Percentiles rank a stretch among this genome's conserved stretches.
Conservation (phyloP, 2,329 filamentous ascomycete genomes). For the Monilinia vaccinii-corymbosi region DNA sequence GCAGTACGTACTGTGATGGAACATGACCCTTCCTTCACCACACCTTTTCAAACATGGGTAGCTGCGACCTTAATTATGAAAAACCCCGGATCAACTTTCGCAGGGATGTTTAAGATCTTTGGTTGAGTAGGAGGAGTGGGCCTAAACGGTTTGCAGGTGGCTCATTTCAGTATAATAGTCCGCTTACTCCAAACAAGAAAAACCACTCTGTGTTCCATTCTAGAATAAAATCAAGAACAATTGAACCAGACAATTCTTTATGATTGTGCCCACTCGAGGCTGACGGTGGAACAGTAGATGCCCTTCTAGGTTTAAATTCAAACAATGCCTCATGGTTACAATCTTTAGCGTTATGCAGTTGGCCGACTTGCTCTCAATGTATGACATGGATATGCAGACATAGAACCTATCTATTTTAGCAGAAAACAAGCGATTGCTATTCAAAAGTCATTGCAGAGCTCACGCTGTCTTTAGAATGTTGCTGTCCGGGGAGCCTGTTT, state of each 20-base stretch:
- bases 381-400: slow-evolving; percentile 12
- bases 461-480: slow-evolving; percentile 16
- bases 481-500: slow-evolving; percentile 26
- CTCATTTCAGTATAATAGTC: slow-evolving; percentile 9
- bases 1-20: slow-evolving; percentile 1
- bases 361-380: slow-evolving; percentile 10
- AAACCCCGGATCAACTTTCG: not conserved
- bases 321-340: slow-evolving; percentile 7
- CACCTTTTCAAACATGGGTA: slow-evolving; percentile 14
- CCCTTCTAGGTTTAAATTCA: slow-evolving; percentile 10
- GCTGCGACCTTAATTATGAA: slow-evolving; percentile 12
- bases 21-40: slow-evolving; percentile 6
- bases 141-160: slow-evolving; percentile 3
- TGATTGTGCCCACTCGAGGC: slow-evolving; percentile 23
- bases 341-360: slow-evolving; percentile 17
- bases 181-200: not conserved
- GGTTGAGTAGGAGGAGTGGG: not conserved
- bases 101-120: not conserved
- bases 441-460: slow-evolving; percentile 7
- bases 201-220: slow-evolving; percentile 9
- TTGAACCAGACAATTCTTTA: slow-evolving; percentile 13
- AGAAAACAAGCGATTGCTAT: slow-evolving; percentile 22
- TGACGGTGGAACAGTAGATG: slow-evolving; percentile 19
- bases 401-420: slow-evolving; percentile 8
- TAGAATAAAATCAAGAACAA: slow-evolving; percentile 11